These are phyloP conservation scores for Apiospora rasikravindrae DNA, from an alignment of 2,329 filamentous ascomycete genomes.

Conservation along the genomic window DNA sequence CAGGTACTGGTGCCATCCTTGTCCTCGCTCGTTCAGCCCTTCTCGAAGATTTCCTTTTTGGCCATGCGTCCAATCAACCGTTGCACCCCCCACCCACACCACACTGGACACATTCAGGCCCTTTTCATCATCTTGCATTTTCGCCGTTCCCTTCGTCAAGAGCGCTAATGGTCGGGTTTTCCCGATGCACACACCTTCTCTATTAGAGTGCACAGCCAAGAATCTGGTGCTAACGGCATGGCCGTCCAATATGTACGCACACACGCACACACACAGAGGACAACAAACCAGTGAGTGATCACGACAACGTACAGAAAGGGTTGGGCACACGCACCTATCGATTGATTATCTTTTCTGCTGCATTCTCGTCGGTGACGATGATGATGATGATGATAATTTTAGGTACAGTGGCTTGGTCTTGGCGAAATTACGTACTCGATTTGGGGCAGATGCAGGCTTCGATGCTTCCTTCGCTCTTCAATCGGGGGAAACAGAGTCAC, in stretches of 20 bases:
- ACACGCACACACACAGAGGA: no score
- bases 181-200: conserved; percentile 6
- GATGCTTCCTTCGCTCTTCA: not conserved
- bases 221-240: not conserved
- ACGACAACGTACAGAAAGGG: not conserved
- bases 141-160: not conserved
- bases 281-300: not conserved
- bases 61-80: not conserved
- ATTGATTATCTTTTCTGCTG: not conserved
- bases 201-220: not conserved
- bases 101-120: not conserved
- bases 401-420: not conserved
- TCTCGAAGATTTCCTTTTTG: conserved; percentile 8
- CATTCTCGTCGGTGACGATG: not conserved
- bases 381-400: not conserved
- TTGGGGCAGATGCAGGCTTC: not conserved
- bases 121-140: conserved; percentile 7
- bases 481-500: not conserved
- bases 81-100: conserved; percentile 6
- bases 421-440: not conserved
- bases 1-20: not conserved
- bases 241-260: not conserved
- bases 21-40: conserved; percentile 1
- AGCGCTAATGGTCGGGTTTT: not conserved
- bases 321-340: not conserved